Conservation (phyloP, 345 rosid genomes). For the Sapria himalayana region DNA sequence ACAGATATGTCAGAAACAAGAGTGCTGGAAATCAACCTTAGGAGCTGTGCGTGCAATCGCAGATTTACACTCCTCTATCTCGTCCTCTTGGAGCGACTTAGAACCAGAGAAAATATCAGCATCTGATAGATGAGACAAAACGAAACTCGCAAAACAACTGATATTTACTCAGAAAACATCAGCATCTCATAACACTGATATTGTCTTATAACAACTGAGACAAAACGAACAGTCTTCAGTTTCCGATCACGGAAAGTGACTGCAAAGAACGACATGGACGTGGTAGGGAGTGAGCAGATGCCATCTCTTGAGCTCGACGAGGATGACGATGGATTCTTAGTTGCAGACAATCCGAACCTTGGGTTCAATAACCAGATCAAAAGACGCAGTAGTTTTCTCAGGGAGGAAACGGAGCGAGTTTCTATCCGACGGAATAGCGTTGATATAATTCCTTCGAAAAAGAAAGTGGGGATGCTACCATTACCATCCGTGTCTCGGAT, state of each 20-base stretch:
- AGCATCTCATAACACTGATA: too few species aligned
- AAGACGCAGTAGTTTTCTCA: slow-evolving; percentile 87
- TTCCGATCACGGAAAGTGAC: slow-evolving; percentile 48
- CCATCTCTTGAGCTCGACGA: slow-evolving; percentile 50
- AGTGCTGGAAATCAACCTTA: too few species aligned
- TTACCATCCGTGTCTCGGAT: slow-evolving; percentile 28
- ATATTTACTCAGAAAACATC: too few species aligned
- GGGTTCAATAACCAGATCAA: slow-evolving; percentile 11
- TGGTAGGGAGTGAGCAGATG: slow-evolving; percentile 51
- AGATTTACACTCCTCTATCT: too few species aligned
- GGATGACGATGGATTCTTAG: slow-evolving; percentile 67
- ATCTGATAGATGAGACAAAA: too few species aligned
- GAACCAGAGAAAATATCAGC: too few species aligned
- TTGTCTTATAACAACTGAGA: too few species aligned
- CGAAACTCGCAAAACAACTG: too few species aligned
- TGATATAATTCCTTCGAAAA: slow-evolving; percentile 37
- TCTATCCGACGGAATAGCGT: slow-evolving; percentile 57
- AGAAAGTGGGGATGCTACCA: slow-evolving; percentile 13
- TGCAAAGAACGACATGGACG: slow-evolving; percentile 21
- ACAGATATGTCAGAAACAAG: too few species aligned
- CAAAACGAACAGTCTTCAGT: too few species aligned
- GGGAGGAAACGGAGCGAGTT: slow-evolving; percentile 54
- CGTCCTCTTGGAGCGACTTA: too few species aligned
- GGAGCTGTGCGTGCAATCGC: too few species aligned
- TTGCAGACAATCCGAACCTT: slow-evolving; percentile 64